Base-by-base conservation (phyloP, 2,329 filamentous ascomycete genomes). In the Colletotrichum truncatum region DNA sequence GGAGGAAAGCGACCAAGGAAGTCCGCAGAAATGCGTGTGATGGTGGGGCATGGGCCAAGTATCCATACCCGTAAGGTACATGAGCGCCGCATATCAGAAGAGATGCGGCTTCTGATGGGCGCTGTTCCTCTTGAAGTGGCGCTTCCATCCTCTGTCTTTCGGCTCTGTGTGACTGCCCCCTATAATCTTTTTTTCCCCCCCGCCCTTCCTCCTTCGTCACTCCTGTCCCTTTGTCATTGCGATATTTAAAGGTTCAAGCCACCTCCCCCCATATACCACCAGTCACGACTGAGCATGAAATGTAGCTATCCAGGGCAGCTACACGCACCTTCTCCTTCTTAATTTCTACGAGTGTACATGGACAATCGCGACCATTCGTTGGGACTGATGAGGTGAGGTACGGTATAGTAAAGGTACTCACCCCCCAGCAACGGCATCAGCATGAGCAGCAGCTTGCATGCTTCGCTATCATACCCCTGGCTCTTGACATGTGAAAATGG, bases 401-500 rank as follows among this genome's bases (percentile, higher is more conserved):
- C 23, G 45, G 16, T 14, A 28, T 28, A 30, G 36, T 28, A 18
- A 46, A 34, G 32, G 49, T 32, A 54, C 39, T 39, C 41, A 26
- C 16, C 38, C 25, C 43, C 14, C 52, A 55, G 23, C 26, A 38
- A 34, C 52, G 43, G 16, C 25, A 25, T 26, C 28, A 58, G 60
- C 43, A 34, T 28, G 43, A 63, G 23, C 45, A 38, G 36, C 48
- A 28, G 53, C 46, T 59, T 53, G 45, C 36, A 59, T 64, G 54
- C 61, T 32, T 61, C 46, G 30, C 55, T 61, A 64, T 64, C 61
- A 18, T 18, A 34, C 41, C 52, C 64, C 59, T 25, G 45, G 58
- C 45, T 38, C 16, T 25, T 64, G 53, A 53, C 64, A 66, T 66
- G 64, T 66, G 64, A 66, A 66, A 64, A 48, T 61, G 43, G 59